Conservation (phyloP, 2,329 filamentous ascomycete species). For the Botrytis aclada region DNA sequence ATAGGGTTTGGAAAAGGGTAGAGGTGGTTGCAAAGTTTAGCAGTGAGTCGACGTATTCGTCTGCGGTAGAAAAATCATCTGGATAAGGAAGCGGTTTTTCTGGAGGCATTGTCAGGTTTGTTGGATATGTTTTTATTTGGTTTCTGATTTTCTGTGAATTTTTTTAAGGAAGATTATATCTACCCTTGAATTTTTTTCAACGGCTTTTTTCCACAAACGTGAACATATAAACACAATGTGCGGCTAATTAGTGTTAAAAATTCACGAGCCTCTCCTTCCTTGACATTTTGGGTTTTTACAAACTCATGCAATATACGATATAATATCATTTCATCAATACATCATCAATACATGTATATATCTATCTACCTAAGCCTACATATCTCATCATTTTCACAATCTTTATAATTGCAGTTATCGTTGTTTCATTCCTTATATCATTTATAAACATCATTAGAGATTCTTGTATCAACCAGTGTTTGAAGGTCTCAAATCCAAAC, state of each 20-base stretch:
- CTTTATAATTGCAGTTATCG: not conserved
- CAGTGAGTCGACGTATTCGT: constrained; percentile 76
- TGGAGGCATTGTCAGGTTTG: constrained; percentile 30
- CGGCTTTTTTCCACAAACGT: not conserved
- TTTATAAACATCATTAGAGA: not conserved
- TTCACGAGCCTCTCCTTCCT: not conserved
- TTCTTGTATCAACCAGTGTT: not conserved
- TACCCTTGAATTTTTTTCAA: constrained; percentile 1
- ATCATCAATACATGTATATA: not conserved
- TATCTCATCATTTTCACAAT: not conserved
- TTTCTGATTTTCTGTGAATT: not conserved
- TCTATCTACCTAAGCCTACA: not conserved
- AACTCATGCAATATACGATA: not conserved
- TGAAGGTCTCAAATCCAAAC: not conserved
- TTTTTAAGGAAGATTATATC: not conserved
- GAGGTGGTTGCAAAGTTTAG: constrained; percentile 73
- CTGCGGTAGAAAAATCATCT: constrained; percentile 58
- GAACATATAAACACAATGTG: not conserved
- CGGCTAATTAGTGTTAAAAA: not conserved
- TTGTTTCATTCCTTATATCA: not conserved
- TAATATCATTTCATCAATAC: not conserved
- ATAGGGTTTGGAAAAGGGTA: constrained; percentile 79
- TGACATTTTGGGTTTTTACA: not conserved
- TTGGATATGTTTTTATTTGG: not conserved
- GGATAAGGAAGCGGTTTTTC: constrained; percentile 32